Evolutionary conservation across 1,284 basidiomycete genomes (phyloP).

Genomic region (Naganishia albida): DNA sequence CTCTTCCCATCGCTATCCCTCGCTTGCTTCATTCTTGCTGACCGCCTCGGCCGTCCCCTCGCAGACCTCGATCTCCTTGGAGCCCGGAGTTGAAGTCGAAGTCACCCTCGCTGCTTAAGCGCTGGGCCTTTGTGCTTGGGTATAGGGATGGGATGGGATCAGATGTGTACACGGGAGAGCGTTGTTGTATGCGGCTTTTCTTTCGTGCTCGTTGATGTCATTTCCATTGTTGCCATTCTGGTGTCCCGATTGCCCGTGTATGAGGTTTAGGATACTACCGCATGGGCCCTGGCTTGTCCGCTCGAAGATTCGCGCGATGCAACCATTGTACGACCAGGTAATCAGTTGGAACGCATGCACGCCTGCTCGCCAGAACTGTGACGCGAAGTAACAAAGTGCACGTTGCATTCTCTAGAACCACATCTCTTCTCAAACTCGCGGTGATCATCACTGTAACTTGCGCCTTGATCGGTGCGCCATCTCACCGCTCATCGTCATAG

Average conservation of each 20-base stretch:
- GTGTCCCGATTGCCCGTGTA: background rate
- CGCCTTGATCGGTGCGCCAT: too few species aligned
- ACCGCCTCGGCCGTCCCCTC: background rate
- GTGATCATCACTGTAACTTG: too few species aligned
- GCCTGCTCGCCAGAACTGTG: too few species aligned
- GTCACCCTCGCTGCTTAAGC: conserved; percentile 79
- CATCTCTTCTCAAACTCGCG: too few species aligned
- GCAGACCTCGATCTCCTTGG: conserved; percentile 95
- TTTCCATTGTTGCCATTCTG: background rate
- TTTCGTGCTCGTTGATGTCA: background rate
- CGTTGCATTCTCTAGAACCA: too few species aligned
- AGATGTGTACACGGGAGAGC: conserved; percentile 1
- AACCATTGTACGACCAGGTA: too few species aligned
- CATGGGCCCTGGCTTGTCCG: too few species aligned
- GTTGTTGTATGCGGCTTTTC: background rate
- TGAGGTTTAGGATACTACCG: too few species aligned
- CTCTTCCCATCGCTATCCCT: background rate
- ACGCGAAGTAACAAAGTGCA: too few species aligned
- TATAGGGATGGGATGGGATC: conserved; percentile 3
- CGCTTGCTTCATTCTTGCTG: background rate
- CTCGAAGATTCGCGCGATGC: too few species aligned
- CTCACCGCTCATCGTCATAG: too few species aligned
- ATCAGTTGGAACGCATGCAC: too few species aligned
- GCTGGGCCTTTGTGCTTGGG: background rate
- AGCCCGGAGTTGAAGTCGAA: conserved; percentile 99